Evolutionary conservation across 768 basidiomycete genomes (phyloP).

Genomic region (Auricularia heimuer): DNA sequence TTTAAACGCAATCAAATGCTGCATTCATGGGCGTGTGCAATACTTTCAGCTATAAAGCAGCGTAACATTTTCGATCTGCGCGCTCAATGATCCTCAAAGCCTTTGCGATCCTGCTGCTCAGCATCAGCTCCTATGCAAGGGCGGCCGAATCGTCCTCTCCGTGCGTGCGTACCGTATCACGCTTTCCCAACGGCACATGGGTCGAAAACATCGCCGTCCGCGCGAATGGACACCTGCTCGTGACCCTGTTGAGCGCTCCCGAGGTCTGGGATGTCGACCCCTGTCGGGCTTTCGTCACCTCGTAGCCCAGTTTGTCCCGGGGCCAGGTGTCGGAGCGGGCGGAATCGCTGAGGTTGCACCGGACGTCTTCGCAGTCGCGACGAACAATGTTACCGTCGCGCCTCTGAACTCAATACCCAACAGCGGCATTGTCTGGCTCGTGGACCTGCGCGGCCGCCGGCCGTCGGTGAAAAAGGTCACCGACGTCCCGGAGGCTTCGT

Average conservation of each 20-base stretch:
- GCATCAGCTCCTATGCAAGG: no score
- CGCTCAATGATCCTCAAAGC: no score
- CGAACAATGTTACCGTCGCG: neutral
- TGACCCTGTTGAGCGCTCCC: neutral
- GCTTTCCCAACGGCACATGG: neutral
- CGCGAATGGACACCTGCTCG: neutral
- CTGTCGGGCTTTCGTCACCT: neutral
- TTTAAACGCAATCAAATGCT: no score
- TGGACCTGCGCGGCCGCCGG: neutral
- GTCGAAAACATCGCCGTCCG: neutral
- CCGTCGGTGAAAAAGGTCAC: neutral
- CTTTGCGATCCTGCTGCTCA: no score
- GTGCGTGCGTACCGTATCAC: slow-evolving; percentile 24
- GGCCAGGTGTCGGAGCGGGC: neutral
- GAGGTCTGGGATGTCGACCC: neutral
- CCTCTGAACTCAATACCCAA: neutral
- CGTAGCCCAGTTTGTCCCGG: neutral
- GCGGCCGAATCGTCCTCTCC: slow-evolving; percentile 36
- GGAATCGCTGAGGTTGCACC: neutral
- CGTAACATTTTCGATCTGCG: no score
- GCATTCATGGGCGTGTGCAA: no score
- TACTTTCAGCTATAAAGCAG: no score
- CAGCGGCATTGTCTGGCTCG: neutral
- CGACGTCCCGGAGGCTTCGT: neutral
- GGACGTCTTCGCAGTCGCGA: neutral